A percentile compares a stretch with the other conserved stretches of the same genome.
Conservation (phyloP, 768 basidiomycete genomes). For the Russula dissimulans region DNA sequence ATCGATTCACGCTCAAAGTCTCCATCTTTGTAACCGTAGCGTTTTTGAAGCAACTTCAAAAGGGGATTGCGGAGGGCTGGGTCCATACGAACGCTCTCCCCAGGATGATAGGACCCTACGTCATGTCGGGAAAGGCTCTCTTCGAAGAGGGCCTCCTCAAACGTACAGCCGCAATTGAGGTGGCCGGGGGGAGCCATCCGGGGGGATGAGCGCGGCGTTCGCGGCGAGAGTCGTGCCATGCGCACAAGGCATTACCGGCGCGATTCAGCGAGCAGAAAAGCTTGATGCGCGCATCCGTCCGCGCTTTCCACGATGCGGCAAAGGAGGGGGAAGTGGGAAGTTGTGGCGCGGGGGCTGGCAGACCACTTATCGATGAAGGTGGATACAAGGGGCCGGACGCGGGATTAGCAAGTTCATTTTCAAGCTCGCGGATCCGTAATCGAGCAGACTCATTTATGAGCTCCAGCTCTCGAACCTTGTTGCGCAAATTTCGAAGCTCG, state of each 20-base stretch:
- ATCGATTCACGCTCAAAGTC: slow-evolving; percentile 69
- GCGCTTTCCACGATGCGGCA: slow-evolving; percentile 56
- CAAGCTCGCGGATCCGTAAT: slow-evolving; percentile 40
- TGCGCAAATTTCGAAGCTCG: slow-evolving; percentile 48
- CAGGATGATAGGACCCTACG: slow-evolving; percentile 76
- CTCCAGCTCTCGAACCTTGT: slow-evolving; percentile 55
- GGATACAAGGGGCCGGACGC: slow-evolving; percentile 18
- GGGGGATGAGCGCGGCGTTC: slow-evolving; percentile 68
- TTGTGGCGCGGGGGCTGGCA: slow-evolving; percentile 26
- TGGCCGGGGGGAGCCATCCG: slow-evolving; percentile 69
- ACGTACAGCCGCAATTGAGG: slow-evolving; percentile 82
- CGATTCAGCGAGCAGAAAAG: slow-evolving; percentile 76
- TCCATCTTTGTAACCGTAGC: slow-evolving; percentile 75
- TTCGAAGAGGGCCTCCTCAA: slow-evolving; percentile 79
- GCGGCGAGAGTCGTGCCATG: slow-evolving; percentile 84
- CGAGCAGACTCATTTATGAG: slow-evolving; percentile 44
- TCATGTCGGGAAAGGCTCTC: slow-evolving; percentile 71
- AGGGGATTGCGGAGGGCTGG: slow-evolving; percentile 77
- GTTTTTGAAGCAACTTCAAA: slow-evolving; percentile 56
- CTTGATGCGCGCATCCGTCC: slow-evolving; percentile 63
- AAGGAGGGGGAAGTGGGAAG: slow-evolving; percentile 37
- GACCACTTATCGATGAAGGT: slow-evolving; percentile 20
- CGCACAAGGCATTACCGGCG: slow-evolving; percentile 80
- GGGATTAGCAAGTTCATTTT: slow-evolving; percentile 34
- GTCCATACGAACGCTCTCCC: slow-evolving; percentile 83